phyloP scores from a whole-genome alignment of 495 filamentous ascomycete species.

The Tuber microsphaerosporum region DNA sequence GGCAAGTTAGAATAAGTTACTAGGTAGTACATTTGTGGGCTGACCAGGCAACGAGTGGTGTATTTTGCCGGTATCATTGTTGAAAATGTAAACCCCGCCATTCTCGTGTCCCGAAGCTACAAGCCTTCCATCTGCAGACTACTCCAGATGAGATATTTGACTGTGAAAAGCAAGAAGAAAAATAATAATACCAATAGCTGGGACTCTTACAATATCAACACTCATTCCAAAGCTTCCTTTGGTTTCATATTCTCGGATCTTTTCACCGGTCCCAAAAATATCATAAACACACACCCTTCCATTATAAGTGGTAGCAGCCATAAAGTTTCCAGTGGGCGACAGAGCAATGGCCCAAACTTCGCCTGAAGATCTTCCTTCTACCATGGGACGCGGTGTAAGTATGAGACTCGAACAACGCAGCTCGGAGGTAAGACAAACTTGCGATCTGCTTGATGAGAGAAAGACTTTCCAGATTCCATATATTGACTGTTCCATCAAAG shows the following conservation, averaged over 20 bases:
- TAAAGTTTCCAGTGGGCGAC: slow-evolving; percentile 69
- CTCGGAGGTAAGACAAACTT: background rate
- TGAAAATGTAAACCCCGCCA: slow-evolving; percentile 90
- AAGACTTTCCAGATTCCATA: slow-evolving; percentile 60
- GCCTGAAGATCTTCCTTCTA: slow-evolving; percentile 50
- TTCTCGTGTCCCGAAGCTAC: slow-evolving; percentile 90
- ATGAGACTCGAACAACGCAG: slow-evolving; percentile 33
- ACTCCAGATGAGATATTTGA: background rate
- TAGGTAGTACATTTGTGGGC: slow-evolving; percentile 25
- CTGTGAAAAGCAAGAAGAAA: slow-evolving; percentile 5
- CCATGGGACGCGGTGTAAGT: background rate
- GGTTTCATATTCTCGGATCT: slow-evolving; percentile 77
- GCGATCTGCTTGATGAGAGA: background rate
- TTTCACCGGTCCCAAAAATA: slow-evolving; percentile 48
- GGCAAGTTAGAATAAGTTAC: background rate
- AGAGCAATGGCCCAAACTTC: slow-evolving; percentile 82
- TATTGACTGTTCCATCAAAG: slow-evolving; percentile 75
- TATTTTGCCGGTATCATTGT: slow-evolving; percentile 77
- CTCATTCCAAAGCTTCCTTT: slow-evolving; percentile 83
- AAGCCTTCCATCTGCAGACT: slow-evolving; percentile 70
- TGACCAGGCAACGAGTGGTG: slow-evolving; percentile 76
- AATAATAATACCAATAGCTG: background rate
- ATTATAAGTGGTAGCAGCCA: slow-evolving; percentile 74
- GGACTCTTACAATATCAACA: slow-evolving; percentile 62
- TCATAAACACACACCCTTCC: slow-evolving; percentile 89